Evolutionary conservation across 495 filamentous ascomycete genomes (phyloP), one percentile per base, ranked within the genome.

Genomic region (Amorphotheca resinae): DNA sequence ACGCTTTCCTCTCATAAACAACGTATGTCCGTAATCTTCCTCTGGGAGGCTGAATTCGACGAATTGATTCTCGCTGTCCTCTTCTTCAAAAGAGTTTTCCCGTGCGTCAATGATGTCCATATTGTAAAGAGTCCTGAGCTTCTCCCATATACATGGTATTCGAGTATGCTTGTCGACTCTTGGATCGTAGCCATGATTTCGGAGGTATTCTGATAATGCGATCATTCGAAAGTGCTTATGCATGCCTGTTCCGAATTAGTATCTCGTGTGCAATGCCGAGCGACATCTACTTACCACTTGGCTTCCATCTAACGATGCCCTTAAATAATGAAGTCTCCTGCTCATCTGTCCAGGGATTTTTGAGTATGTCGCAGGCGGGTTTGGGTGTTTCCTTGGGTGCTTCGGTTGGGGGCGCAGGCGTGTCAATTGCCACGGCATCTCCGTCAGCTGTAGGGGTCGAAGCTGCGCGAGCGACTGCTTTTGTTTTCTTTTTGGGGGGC

Each of bases 151-250:
- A 7, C 83, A 82, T 3, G 85, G 77, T 37, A 93, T 85, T 30
- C 77, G 78, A 33, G 86, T 95, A 66, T 98, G 91, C 11, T 76
- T 72, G 41, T 77, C 71, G 36, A 62, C 50, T 37, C 70, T 61
- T 1, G 79, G 74, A 45, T 81, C 77, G 61, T 87, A 86, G 44
- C 87, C 88, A 59, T 94, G 86, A 52, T 82, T 86, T 48, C 81
- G 79, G 47, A 98, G 71, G 53, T 84, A 78, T 44, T 91, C 78
- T 12, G 84, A 80, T 23, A 98, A 87, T 2, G 85, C 77, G 44
- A 95, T 77, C 68, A 96, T 89, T 17, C 86, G 84, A 59, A 98
- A 96, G 63, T 96, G 88, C 62, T 93, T 96, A 66, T 98, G 89
- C 68, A 98, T 80, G 38, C 89, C 89, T 95, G 44, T 15, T 11